A percentile compares a stretch with the other conserved stretches of the same genome.
These are phyloP conservation scores for Wilhelminamyces savonicus DNA, from an alignment of 805 yeast genomes.

Conservation along the genomic window DNA sequence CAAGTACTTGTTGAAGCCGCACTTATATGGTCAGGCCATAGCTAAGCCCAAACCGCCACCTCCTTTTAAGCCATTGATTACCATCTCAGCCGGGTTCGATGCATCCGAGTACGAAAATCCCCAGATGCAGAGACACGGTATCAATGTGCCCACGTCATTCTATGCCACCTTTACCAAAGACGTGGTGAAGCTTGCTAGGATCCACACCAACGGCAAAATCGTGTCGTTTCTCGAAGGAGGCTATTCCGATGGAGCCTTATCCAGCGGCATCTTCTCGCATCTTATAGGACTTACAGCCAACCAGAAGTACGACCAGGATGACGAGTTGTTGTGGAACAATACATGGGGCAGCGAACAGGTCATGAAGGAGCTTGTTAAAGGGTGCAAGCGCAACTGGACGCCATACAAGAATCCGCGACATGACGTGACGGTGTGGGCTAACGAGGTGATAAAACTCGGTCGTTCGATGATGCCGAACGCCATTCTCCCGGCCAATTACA, in stretches of 20 bases:
- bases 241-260: conserved; percentile 73
- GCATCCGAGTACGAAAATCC: conserved; percentile 77
- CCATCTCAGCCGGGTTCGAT: conserved; percentile 85
- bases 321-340: conserved; percentile 43
- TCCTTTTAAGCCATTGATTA: conserved; percentile 44
- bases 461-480: conserved; percentile 56
- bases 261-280: conserved; percentile 77
- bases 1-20: conserved; percentile 26
- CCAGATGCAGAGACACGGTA: conserved; percentile 82
- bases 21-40: conserved; percentile 19
- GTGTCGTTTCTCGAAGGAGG: conserved; percentile 80
- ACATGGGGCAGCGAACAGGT: conserved; percentile 61
- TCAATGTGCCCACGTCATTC: conserved; percentile 76
- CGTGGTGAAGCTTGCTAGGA: conserved; percentile 60
- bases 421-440: conserved; percentile 56
- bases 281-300: conserved; percentile 59
- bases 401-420: conserved; percentile 48
- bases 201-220: conserved; percentile 54
- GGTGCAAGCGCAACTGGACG: conserved; percentile 63
- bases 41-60: conserved; percentile 29
- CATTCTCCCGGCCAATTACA: conserved; percentile 30
- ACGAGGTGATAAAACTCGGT: conserved; percentile 56
- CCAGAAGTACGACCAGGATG: conserved; percentile 17
- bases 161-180: conserved; percentile 69
- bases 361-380: conserved; percentile 59